Base-by-base conservation (phyloP, 1,284 basidiomycete genomes). In the Vanrija sp. region DNA sequence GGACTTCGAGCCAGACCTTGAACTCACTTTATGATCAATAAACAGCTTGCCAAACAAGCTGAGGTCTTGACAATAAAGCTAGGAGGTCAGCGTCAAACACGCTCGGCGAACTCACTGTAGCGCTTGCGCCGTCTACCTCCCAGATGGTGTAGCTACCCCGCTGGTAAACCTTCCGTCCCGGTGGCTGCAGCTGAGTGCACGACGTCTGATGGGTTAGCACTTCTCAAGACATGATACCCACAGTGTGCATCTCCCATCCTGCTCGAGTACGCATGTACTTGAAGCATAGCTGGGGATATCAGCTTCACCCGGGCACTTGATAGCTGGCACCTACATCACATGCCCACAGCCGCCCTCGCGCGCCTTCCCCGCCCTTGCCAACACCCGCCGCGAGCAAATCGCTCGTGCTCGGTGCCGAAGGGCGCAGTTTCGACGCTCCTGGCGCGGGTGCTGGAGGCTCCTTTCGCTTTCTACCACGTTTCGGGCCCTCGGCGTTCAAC, bases 21-120 rank as follows among this genome's bases (percentile, higher is more conserved):
- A 6, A 55, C 72, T 18, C 43, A 75, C 75, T 55, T 98, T 98
- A 69, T 95, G 89, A 69, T 98, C 95, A 69, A 98, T 97, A 76
- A 98, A 98, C n/a, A 98, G 81, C 74, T 98, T 98, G 43, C 94
- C 95, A 68, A 98, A 98, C 3, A 98, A 81, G 29, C 91, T 89
- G 26, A 98, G 79, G 68, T 95, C 95, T 75, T 98, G 95, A 72
- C 91, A 96, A 70, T 95, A 98, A 10, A 97, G 81, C 91, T 95
- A 68, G 5, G 56, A 16, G 18, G 38, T 40, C 2, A 15, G 39
- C 5, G 21, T 5, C 3, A 26, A 15, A 25, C 25, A 45, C 18
- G 18, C 1, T 14, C 12, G n/a, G 6, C 12, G 38, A n/a, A 63
- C 81, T 47, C 57, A 89, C 91, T 78, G 93, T 93, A 55, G 89